Base-by-base conservation (phyloP, 2,329 filamentous ascomycete species). In the Sarocladium brachiariae region DNA sequence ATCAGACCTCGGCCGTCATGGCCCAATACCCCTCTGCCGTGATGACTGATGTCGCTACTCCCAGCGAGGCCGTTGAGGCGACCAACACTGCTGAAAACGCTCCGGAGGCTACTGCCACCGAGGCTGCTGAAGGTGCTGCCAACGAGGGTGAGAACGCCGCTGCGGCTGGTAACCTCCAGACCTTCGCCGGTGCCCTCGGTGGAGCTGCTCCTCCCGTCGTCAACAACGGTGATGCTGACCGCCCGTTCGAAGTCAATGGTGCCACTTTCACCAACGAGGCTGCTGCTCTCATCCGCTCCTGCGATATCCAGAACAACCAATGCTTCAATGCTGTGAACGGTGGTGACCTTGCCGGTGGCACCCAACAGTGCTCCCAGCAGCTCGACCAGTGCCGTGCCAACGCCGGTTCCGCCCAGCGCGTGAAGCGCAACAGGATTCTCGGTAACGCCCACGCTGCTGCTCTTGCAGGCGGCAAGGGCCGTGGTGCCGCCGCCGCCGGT, bases 181-280 rank as follows among this genome's bases (percentile, higher is more conserved):
- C 46, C 33, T 49, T 49, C 46, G 30, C 46, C 23, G 46, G 46
- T 31, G 30, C 30, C 11, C 30, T 49, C 46, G 46, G 46, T 25
- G 46, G 46, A 25, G 46, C 46, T 37, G 46, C 46, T 10, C 46
- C 46, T 31, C 16, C 30, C 6, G 46, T 49, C 46, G 8, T 14
- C 10, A 49, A 49, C 46, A 49, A 24, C 46, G 59, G 61, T 6
- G 61, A 63, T 47, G 51, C 59, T 16, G 58, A 63, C 39, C 69
- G 68, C 23, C 72, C 71, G 50, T 77, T 76, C 62, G 66, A 61
- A 49, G 81, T 80, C 55, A 80, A 74, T 52, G 73, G 71, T 18
- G 72, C 72, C 50, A 77, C 71, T 53, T 83, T 83, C 63, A 67
- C 74, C 9, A 70, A 71, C 57, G 54, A 59, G 18, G 67, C 64